Base-by-base conservation (phyloP, 1,139 yeast genomes). In the Lodderomyces parapsilosis region DNA sequence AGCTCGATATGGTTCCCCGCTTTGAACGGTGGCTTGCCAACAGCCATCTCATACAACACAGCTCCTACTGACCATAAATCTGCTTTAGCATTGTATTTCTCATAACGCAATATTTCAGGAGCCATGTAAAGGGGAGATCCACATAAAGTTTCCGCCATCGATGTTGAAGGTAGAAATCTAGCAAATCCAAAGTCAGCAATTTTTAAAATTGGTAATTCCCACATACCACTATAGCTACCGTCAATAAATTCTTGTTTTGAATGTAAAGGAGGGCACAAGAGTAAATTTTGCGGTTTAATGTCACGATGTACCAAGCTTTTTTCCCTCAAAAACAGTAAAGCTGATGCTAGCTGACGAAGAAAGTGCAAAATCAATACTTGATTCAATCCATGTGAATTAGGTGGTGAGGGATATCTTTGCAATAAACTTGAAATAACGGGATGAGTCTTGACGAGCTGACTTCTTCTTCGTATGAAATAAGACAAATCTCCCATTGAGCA, bases 91-190 rank as follows among this genome's bases (percentile, higher is more conserved):
- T 91, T 90, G 65, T 93, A 93, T 63, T 90, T 93, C 60, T 94
- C 98, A 60, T 89, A 90, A 49, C 96, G 76, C 55, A 93, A 73
- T 40, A 93, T 94, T 63, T 93, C 99, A 0, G 99, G 99, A 0
- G 99, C 99, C 99, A 93, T 93, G 63, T 94, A 93, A 38, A 93
- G 68, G 1, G 99, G 99, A 9, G 96, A 88, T 1, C 99, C 99
- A 71, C 99, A 93, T 50, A 93, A 71, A 2, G 99, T 93, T 62
- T 93, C 99, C 1, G 99, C 98, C 78, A 94, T 75, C 2, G 96
- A 84, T 1, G 96, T 86, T 38, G 87, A 83, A 8, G 98, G 98
- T 51, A 93, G 72, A 58, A 90, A 87, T 49, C 99, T 75, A 5
- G 99, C 99, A 68, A 93, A 94, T 1, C 99, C 99, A 65, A 93